A percentile compares a stretch with the other conserved stretches of the same genome.
These are phyloP conservation scores for Lipomyces yamanashiensis DNA, from an alignment of 805 yeast species.

Conservation along the genomic window DNA sequence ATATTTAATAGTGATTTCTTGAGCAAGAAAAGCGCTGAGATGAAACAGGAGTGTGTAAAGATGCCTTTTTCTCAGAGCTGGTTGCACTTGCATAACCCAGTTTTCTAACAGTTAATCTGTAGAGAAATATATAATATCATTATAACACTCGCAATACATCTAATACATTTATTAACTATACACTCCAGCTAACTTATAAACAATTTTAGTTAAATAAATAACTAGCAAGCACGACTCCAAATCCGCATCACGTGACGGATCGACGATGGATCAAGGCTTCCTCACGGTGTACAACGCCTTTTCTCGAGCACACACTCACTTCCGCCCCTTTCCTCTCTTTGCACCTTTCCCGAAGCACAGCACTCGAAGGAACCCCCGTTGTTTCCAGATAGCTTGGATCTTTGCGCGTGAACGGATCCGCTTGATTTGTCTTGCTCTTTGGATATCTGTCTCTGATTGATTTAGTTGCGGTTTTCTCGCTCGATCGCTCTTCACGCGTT, in stretches of 20 bases:
- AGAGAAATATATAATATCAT: not conserved
- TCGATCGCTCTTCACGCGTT: too few species aligned
- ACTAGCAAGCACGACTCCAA: not conserved
- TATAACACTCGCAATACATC: not conserved
- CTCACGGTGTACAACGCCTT: not conserved
- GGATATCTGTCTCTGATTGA: not conserved
- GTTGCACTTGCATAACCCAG: not conserved
- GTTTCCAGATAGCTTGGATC: not conserved
- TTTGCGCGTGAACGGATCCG: too few species aligned
- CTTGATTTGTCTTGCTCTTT: too few species aligned
- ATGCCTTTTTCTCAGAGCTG: not conserved
- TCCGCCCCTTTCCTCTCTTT: slow-evolving; percentile 6
- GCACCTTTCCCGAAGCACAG: not conserved
- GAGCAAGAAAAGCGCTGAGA: not conserved
- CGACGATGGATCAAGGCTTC: slow-evolving; percentile 1
- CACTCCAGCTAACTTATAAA: not conserved
- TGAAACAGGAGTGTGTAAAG: too few species aligned
- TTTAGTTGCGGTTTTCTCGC: not conserved
- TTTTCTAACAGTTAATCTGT: not conserved
- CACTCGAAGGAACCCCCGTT: not conserved
- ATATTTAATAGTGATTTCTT: not conserved
- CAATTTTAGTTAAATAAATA: not conserved
- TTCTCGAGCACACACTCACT: not conserved
- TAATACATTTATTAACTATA: not conserved
- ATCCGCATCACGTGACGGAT: slow-evolving; percentile 2